Evolutionary conservation across 345 rosid genomes (phyloP).

Genomic region (Rubroshorea leprosula): DNA sequence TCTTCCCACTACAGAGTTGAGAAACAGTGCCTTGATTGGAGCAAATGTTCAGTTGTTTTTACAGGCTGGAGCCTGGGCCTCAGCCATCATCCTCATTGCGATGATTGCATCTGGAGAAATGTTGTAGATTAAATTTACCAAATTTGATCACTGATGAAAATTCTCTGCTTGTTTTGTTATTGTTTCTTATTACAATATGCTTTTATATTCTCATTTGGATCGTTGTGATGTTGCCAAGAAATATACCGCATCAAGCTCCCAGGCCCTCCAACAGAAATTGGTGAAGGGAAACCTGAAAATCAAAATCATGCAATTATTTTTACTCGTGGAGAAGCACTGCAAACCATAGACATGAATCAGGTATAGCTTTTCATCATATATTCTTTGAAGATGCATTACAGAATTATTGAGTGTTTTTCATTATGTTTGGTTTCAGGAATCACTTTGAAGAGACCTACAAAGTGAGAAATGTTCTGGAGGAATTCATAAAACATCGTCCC

Average conservation of each 20-base stretch:
- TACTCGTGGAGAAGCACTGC: constrained; percentile 98
- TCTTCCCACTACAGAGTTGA: too few relatives aligned
- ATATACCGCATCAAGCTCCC: constrained; percentile 96
- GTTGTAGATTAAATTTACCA: not conserved
- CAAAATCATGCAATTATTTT: constrained; percentile 98
- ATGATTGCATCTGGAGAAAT: not conserved
- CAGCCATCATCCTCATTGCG: too few relatives aligned
- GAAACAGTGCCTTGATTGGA: too few relatives aligned
- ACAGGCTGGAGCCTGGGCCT: too few relatives aligned
- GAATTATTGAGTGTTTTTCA: constrained; percentile 5
- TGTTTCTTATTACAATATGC: not conserved
- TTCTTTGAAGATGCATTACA: constrained; percentile 14
- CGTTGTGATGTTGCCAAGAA: constrained; percentile 46
- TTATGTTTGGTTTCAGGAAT: constrained; percentile 54
- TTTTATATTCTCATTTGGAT: constrained; percentile 1
- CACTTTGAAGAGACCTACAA: constrained; percentile 98
- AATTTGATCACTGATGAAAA: too few relatives aligned
- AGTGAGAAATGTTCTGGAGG: constrained; percentile 92
- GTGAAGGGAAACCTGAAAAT: constrained; percentile 99
- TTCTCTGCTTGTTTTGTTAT: not conserved
- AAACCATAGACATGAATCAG: constrained; percentile 99
- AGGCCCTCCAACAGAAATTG: constrained; percentile 84
- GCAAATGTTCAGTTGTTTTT: too few relatives aligned
- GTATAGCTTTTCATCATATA: constrained; percentile 17
- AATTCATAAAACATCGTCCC: constrained; percentile 43